Base-by-base conservation (phyloP, 1,284 basidiomycete genomes). In the Meira nashicola region DNA sequence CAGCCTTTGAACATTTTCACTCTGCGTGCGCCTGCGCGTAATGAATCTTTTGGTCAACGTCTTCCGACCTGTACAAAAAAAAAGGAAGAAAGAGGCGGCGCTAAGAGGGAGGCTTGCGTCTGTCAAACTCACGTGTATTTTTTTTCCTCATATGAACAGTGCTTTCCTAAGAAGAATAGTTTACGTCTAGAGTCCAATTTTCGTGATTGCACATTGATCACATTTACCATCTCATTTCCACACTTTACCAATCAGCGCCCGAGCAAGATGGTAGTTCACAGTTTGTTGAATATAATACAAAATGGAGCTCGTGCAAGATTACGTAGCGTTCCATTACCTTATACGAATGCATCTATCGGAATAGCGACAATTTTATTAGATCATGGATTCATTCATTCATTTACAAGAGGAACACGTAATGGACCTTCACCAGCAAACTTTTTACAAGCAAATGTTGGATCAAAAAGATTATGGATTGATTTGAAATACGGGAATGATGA, bases 241-340 rank as follows among this genome's bases (percentile, higher is more conserved):
- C n/a, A n/a, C n/a, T n/a, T n/a, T n/a, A n/a, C n/a, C n/a, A n/a
- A n/a, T n/a, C n/a, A n/a, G n/a, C n/a, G n/a, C n/a, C n/a, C n/a
- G n/a, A n/a, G n/a, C 28, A 33, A 33, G 14, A 79, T 79, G 77
- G 75, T 79, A 3, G 71, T 90, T 1, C 85, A 89, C 79, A 67
- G 90, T 79, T 85, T 93, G 68, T 91, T 89, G 73, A 85, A 89
- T 15, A 87, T 86, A 66, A 77, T 93, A 37, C 89, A 92, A 81
- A 93, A 93, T 71, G 89, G 90, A 11, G 91, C 92, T 73, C 86
- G 88, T 15, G 88, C 89, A 1, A 85, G 90, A 15, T 86, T 90
- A 77, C 83, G 83, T 46, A 83, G 82, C 65, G 82, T 93, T 55
- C 83, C 86, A 15, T 84, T 93, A 60, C 82, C 85, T 28, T 89